Evolutionary conservation across 805 yeast species (phyloP), one percentile per base, ranked within the genome.

Genomic region (Myxozyma lipomycoides): DNA sequence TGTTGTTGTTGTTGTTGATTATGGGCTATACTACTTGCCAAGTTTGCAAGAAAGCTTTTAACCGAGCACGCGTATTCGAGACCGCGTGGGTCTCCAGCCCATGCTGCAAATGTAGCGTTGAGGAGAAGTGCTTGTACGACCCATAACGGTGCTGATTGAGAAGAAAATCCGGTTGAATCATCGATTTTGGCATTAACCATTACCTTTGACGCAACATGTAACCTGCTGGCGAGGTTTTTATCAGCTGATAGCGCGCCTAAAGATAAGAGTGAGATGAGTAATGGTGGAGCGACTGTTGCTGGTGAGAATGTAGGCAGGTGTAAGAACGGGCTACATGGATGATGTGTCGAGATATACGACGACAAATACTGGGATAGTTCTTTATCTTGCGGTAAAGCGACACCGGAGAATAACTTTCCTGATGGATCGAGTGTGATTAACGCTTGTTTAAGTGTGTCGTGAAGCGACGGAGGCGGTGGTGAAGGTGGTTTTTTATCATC

Each of bases 261-360:
- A 3, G 70, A 61, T 44, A 69, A 62, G 6, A 67, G 61, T 1
- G 70, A 62, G 23, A 64, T 62, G 22, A 68, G 48, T 2, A 68
- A 58, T 7, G 67, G 59, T 12, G 66, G 67, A 6, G 70, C 61
- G 2, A 62, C 58, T 1, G 55, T 49, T 23, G 54, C 51, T 1
- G 68, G 66, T 26, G 63, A 56, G 49, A 68, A 68, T 4, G 68
- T 58, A 23, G 64, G 66, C 3, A 58, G 52, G 46, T 68, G 70
- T 21, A 68, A 41, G 49, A 68, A 62, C 3, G 71, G 71, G 30
- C 65, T 57, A 23, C 48, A 52, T 3, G 70, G 69, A 41, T 68
- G 71, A 59, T 63, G 66, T 38, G 52, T 55, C 37, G 58, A 54
- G 52, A 68, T 64, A 57, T 64, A 68, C 3, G 66, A 58, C 5